Base-by-base conservation (phyloP, 495 filamentous ascomycete species). In the Aspergillus funiculosus region DNA sequence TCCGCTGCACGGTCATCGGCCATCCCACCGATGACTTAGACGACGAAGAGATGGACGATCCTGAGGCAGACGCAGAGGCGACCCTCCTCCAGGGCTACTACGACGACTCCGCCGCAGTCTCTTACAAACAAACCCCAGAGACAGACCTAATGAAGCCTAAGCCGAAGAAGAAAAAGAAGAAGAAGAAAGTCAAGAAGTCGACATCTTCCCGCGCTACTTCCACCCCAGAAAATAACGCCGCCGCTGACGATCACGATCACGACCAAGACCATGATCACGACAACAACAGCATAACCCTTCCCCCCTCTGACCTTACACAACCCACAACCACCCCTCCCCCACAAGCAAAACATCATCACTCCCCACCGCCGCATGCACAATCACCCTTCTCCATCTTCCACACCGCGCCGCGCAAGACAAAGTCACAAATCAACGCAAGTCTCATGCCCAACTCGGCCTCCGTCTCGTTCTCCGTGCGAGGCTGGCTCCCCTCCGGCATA, bases 401-500 rank as follows among this genome's bases (percentile, higher is more conserved):
- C 18, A 46, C 62, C 8, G 39, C 54, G 1, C 52, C 60, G 6
- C 59, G 63, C 53, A 63, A 64, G 51, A 67, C 65, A 51, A 81
- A 75, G 61, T 61, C 75, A 3, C 79, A 82, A 48, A 69, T 83
- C 57, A 90, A 91, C 59, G 82, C 83, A 54, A 81, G 79, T 30
- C 74, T 95, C 3, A 99, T 99, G 92, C 92, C 92, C 9, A 85
- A 75, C 44, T 89, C 86, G 38, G 88, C 89, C 4, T 81, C 81
- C 4, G 80, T 96, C 32, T 89, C 85, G 35, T 99, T 99, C 65
- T 79, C 81, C 20, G 87, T 96, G 10, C 89, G 88, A 61, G 94
- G 94, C 9, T 97, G 92, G 92, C 67, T 97, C 50, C 81, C 89
- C 5, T 97, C 92, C 58, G 92, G 92, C 20, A 83, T 99, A 47